Percentiles rank a stretch among this genome's conserved stretches.
Conservation (phyloP, 768 basidiomycete genomes). For the Mycena amicta region DNA sequence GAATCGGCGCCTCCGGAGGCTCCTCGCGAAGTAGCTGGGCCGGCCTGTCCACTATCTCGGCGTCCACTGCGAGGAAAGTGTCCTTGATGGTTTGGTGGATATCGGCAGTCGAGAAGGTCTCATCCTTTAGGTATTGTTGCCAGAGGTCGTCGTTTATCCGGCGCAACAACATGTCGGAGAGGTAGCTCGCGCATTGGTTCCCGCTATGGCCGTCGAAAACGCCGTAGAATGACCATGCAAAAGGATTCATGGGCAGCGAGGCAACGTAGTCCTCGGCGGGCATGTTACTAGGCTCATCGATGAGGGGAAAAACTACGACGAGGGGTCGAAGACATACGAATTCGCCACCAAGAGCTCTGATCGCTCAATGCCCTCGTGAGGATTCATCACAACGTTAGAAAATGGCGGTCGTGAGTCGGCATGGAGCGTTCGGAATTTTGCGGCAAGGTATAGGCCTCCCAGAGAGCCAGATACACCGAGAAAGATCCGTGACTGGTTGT, state of each 20-base stretch:
- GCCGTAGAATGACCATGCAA: not conserved
- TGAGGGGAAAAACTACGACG: not conserved
- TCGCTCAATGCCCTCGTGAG: not conserved
- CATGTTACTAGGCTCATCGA: not conserved
- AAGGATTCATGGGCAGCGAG: not conserved
- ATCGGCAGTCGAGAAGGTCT: slow-evolving; percentile 27
- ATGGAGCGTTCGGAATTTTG: not conserved
- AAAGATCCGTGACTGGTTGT: not conserved
- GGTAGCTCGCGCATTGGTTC: not conserved
- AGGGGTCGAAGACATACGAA: not conserved
- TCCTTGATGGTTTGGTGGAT: slow-evolving; percentile 38
- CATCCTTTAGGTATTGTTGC: slow-evolving; percentile 4
- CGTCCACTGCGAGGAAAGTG: slow-evolving; percentile 41
- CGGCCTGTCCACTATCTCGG: slow-evolving; percentile 37
- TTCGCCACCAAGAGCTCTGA: not conserved
- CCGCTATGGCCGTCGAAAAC: not conserved
- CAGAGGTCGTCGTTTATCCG: not conserved
- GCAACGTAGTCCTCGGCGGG: not conserved
- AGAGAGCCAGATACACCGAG: not conserved
- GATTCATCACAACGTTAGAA: not conserved
- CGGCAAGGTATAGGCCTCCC: not conserved
- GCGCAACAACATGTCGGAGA: not conserved
- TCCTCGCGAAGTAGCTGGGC: slow-evolving; percentile 29
- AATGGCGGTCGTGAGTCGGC: not conserved
- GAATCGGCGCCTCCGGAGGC: slow-evolving; percentile 19